Conservation (phyloP, 352 stramenopile genomes). For the Thraustochytrium sp. region DNA sequence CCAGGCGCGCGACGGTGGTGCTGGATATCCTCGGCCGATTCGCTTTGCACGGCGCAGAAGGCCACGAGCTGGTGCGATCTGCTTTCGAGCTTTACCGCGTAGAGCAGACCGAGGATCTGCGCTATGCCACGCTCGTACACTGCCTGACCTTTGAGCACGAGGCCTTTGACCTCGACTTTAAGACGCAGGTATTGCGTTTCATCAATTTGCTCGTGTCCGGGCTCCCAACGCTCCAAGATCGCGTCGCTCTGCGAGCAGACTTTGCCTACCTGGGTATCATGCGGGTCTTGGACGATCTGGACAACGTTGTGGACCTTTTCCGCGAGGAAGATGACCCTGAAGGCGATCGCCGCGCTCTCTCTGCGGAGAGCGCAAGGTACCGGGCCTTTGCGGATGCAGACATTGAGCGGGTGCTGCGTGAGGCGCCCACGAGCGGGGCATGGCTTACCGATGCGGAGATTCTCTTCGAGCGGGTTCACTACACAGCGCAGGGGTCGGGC, state of each 20-base stretch:
- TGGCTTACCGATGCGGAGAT: slow-evolving; percentile 16
- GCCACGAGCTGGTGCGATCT: not conserved
- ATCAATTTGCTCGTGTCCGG: not conserved
- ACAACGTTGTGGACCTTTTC: not conserved
- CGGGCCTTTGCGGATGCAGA: not conserved
- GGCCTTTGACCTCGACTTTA: not conserved
- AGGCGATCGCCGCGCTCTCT: not conserved
- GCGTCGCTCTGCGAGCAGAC: slow-evolving; percentile 15
- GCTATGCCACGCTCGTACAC: not conserved
- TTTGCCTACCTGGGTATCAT: not conserved
- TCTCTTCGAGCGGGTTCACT: slow-evolving; percentile 5
- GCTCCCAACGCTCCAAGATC: not conserved
- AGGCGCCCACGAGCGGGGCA: not conserved
- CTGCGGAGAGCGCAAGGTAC: not conserved
- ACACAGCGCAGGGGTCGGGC: not conserved
- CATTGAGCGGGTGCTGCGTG: not conserved
- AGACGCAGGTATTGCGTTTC: not conserved
- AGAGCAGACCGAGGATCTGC: not conserved
- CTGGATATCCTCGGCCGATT: not conserved
- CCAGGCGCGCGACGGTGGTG: not conserved
- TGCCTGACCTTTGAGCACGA: slow-evolving; percentile 7
- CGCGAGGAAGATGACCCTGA: not conserved
- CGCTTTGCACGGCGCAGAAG: not conserved
- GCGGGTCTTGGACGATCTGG: not conserved
- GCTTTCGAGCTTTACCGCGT: slow-evolving; percentile 28